A percentile compares a stretch with the other conserved stretches of the same genome.
phyloP scores from a whole-genome alignment of 495 filamentous ascomycete genomes.

The Lasiosphaeria ovina region DNA sequence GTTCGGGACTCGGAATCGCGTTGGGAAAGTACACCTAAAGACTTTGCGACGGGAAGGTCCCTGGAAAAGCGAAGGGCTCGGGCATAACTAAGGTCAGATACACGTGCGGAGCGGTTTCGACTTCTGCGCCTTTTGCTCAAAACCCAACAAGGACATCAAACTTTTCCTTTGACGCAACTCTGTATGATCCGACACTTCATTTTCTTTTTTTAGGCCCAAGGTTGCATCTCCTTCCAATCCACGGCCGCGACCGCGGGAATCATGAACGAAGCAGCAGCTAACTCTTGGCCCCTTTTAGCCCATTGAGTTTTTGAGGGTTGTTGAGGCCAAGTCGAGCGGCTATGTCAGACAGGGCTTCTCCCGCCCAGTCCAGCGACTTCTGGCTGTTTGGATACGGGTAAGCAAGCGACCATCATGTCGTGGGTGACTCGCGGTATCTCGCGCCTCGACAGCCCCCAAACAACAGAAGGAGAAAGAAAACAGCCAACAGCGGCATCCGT shows the following conservation, averaged over 20 bases:
- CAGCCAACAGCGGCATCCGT: too few relatives aligned
- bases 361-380: conserved; percentile 51
- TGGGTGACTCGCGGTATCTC: too few relatives aligned
- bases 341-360: conserved; percentile 16
- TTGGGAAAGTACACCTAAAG: too few relatives aligned
- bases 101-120: background rate
- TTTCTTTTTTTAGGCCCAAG: background rate
- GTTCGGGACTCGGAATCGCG: too few relatives aligned
- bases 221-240: background rate
- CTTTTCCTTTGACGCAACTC: background rate
- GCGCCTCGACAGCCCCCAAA: too few relatives aligned
- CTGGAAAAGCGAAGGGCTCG: background rate
- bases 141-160: background rate
- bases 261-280: too few relatives aligned
- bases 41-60: background rate
- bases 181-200: background rate
- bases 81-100: background rate
- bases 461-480: too few relatives aligned
- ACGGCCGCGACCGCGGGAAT: too few relatives aligned
- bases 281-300: too few relatives aligned
- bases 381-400: conserved; percentile 95
- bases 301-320: background rate
- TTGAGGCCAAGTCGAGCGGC: conserved; percentile 12
- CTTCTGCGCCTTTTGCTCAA: background rate
- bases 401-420: conserved; percentile 16